Evolutionary conservation across 164 flowering plant species (phyloP), one percentile per base, ranked within the genome.

Genomic region (Stephania cephalantha): DNA sequence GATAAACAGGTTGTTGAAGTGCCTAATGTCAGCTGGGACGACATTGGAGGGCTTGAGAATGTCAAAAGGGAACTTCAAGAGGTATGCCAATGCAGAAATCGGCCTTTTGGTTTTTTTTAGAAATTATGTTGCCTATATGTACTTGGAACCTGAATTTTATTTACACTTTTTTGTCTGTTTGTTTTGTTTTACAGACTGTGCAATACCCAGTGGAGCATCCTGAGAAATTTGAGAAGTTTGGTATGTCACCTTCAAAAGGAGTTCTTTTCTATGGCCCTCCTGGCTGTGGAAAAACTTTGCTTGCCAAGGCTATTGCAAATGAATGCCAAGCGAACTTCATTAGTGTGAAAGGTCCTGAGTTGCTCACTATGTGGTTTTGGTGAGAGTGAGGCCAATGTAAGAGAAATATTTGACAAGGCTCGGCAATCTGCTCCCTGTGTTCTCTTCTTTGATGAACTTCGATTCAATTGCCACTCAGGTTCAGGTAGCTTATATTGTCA

Each of bases 311-410:
- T 64, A 90, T 90, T 77, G 94, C 94, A n/a, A 90, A 88, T 80
- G 94, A 90, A 74, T 90, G 94, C 73, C 91, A 90, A 78, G 94
- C 94, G 7, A 90, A 90, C 81, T 90, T 90, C 76, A 90, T 90
- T 78, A 90, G 94, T 74, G 74, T 90, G 70, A 90, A 90, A 85
- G 94, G 94, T 46, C 94, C 94, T 66, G 94, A 90, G 73, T 75
- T 90, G 82, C 92, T 90, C 6, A 90, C 94, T 4, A 90, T 89
- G 95, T 90, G 95, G 95, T 90, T 90, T n/a, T 79, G 95, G 95
- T 79, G 95, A 90, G 82, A 89, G 95, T 71, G 95, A 90, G 79
- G 94, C 94, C 67, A 90, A 90, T 79, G 94, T 90, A 0, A 76
- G 94, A 46, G 94, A 90, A 77, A 88, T 90, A 18, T 90, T 90